Percentiles rank a stretch among this genome's conserved stretches.
phyloP scores from a whole-genome alignment of 2,329 filamentous ascomycete genomes.

The Fusarium chlamydosporum region DNA sequence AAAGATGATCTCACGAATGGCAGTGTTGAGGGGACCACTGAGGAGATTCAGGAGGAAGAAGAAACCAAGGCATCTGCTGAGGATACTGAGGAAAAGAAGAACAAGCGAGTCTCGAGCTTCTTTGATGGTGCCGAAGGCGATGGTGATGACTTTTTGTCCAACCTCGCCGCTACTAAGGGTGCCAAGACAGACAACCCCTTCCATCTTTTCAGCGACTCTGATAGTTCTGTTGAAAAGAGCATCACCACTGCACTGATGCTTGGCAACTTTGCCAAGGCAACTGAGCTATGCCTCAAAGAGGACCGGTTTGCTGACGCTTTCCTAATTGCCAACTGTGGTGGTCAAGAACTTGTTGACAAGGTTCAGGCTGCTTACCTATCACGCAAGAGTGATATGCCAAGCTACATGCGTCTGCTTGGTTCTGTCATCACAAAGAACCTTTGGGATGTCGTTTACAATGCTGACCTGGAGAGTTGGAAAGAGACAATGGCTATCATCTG shows the following conservation, averaged over 20 bases:
- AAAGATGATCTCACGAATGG: slow-evolving; percentile 70
- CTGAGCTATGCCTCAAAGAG: slow-evolving; percentile 89
- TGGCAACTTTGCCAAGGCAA: slow-evolving; percentile 89
- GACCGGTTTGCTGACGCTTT: slow-evolving; percentile 95
- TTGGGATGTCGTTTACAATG: slow-evolving; percentile 98
- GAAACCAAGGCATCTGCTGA: slow-evolving; percentile 52
- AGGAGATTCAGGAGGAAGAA: slow-evolving; percentile 45
- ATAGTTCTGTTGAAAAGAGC: slow-evolving; percentile 84
- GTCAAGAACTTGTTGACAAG: slow-evolving; percentile 92
- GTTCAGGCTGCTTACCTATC: slow-evolving; percentile 92
- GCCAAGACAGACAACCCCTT: slow-evolving; percentile 96
- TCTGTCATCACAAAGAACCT: slow-evolving; percentile 97
- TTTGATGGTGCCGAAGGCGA: slow-evolving; percentile 79
- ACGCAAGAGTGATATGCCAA: slow-evolving; percentile 84
- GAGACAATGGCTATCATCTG: slow-evolving; percentile 96
- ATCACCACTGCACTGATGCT: slow-evolving; percentile 92
- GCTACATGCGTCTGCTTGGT: slow-evolving; percentile 89
- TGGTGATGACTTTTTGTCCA: slow-evolving; percentile 87
- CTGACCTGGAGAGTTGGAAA: slow-evolving; percentile 93
- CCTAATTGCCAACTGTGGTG: slow-evolving; percentile 97
- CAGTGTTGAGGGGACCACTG: slow-evolving; percentile 53
- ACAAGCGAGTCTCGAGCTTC: slow-evolving; percentile 80
- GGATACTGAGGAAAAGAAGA: slow-evolving; percentile 59
- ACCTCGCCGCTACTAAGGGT: slow-evolving; percentile 87
- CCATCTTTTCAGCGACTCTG: slow-evolving; percentile 86